phyloP scores from a whole-genome alignment of 176 grass and related monocot genomes.

The Carex kokanica region DNA sequence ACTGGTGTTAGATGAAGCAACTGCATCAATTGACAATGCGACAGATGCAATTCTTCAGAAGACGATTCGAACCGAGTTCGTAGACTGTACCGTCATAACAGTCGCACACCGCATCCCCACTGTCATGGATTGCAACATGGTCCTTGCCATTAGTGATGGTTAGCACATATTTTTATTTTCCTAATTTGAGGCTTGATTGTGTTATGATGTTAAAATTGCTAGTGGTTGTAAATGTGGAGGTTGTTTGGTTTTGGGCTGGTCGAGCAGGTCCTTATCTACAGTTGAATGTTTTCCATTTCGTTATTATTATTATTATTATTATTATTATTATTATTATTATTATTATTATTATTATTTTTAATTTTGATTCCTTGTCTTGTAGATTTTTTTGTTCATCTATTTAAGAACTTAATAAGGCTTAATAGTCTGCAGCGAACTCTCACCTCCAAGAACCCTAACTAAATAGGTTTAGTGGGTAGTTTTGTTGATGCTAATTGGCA shows the following conservation, averaged over 20 bases:
- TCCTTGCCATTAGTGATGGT: slow-evolving; percentile 86
- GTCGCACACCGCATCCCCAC: slow-evolving; percentile 88
- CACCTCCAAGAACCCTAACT: not conserved
- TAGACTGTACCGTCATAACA: slow-evolving; percentile 75
- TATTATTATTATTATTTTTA: not conserved
- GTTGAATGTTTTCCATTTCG: not conserved
- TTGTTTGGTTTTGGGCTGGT: not conserved
- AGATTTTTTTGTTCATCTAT: not conserved
- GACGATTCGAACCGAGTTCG: slow-evolving; percentile 71
- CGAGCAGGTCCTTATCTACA: not conserved
- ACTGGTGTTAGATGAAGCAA: slow-evolving; percentile 86
- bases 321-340: too few relatives aligned
- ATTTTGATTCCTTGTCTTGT: not conserved
- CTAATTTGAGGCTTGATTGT: not conserved
- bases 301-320: too few relatives aligned
- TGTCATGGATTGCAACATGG: slow-evolving; percentile 73
- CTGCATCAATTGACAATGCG: slow-evolving; percentile 79
- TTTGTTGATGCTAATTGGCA: not conserved
- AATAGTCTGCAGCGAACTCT: not conserved
- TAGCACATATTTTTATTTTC: not conserved
- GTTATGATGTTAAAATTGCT: not conserved
- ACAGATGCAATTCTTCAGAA: slow-evolving; percentile 94
- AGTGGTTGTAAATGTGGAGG: not conserved
- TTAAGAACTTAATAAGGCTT: not conserved
- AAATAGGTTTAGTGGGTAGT: not conserved